Base-by-base conservation (phyloP, 2,329 filamentous ascomycete species). In the Fusarium pseudograminearum region DNA sequence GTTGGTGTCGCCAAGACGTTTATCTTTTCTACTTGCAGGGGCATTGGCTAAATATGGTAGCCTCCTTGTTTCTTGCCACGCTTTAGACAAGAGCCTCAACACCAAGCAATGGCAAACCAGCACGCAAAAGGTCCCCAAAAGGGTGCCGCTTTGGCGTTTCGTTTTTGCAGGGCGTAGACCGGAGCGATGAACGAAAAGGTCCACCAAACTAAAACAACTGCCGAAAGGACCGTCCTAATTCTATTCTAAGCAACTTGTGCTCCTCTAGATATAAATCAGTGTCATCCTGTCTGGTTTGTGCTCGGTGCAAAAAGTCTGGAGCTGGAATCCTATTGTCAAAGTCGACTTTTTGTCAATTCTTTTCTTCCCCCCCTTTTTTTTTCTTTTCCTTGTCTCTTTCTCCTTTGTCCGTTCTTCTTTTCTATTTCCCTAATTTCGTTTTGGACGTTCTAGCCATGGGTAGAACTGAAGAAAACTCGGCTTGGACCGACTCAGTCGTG, bases 401-500 rank as follows among this genome's bases (percentile, higher is more conserved):
- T 26, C 22, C 18, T 54, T 45, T 54, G 22, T 22, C 44, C n/a
- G 28, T 14, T 46, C 18, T 10, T 54, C n/a, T 28, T 14, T 18
- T 28, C 22, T 46, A 20, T 34, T 16, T 33, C 30, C 18, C 14
- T 30, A 50, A 50, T 28, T 54, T 46, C 30, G 16, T 8, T 54
- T 28, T 22, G 14, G 2, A 14, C 20, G 4, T 28, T 22, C 8
- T 24, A 26, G 16, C 12, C 42, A 56, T 56, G 53, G 24, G 16
- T 50, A 24, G 53, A 56, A 38, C 14, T 5, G 24, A 36, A 28
- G 15, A 56, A 12, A 48, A 31, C 10, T 38, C 30, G 11, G 53
- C 53, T 14, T 56, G 53, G 53, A 48, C 53, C 20, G 53, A 56
- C 31, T 56, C 53, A 4, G 53, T 56, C n/a, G 53, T 56, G n/a